Conservation (phyloP, 306 rosid genomes). For the Pyrus bretschneideri region DNA sequence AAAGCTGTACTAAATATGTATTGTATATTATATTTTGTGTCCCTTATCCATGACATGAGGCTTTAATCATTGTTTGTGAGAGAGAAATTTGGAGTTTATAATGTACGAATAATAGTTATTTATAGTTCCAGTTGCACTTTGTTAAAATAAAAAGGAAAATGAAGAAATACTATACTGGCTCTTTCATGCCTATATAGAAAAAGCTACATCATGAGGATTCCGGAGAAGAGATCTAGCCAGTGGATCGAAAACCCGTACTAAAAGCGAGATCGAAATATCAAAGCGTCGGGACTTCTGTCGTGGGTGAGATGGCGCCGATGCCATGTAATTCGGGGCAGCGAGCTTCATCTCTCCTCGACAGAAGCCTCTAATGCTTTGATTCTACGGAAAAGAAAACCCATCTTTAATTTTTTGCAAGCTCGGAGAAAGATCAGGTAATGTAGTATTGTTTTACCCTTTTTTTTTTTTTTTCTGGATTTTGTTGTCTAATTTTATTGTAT, state of each 20-base stretch:
- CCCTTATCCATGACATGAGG: background rate
- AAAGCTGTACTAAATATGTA: background rate
- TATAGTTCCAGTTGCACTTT: background rate
- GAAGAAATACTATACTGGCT: background rate
- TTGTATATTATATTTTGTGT: background rate
- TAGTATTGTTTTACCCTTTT: background rate
- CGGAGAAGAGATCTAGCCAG: background rate
- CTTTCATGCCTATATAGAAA: background rate
- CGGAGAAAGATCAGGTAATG: background rate
- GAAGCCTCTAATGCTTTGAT: slow-evolving; percentile 33
- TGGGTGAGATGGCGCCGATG: slow-evolving; percentile 22
- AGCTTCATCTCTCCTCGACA: slow-evolving; percentile 44
- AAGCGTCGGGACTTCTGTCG: slow-evolving; percentile 15
- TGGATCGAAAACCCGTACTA: background rate
- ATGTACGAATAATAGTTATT: background rate
- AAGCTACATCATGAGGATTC: background rate
- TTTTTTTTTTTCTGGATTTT: background rate
- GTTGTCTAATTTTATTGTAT: background rate
- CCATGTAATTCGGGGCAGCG: background rate
- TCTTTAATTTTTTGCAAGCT: background rate
- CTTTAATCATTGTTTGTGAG: background rate
- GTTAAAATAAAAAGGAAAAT: too few species aligned
- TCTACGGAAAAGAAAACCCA: background rate
- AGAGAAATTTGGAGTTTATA: background rate
- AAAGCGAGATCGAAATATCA: background rate